Evolutionary conservation across 805 yeast genomes (phyloP).

Genomic region (Wickerhamiella sergipiensis): DNA sequence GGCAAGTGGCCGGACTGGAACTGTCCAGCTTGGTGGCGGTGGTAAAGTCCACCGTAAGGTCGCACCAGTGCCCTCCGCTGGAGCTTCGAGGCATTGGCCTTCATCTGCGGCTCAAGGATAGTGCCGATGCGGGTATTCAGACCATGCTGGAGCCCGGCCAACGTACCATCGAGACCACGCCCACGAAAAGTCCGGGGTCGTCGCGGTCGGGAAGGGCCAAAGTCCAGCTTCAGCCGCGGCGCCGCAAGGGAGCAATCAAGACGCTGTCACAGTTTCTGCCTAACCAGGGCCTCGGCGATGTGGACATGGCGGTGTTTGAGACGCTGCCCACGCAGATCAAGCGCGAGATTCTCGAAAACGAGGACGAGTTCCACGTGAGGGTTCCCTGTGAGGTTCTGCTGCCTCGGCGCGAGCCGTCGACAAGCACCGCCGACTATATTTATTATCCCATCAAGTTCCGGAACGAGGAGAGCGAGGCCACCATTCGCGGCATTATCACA

Average conservation of each 20-base stretch:
- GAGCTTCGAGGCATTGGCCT: constrained; percentile 74
- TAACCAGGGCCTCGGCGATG: constrained; percentile 21
- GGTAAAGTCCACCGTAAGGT: constrained; percentile 39
- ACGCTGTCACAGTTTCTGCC: constrained; percentile 14
- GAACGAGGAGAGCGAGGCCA: constrained; percentile 22
- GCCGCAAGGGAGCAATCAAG: constrained; percentile 9
- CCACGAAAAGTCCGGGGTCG: constrained; percentile 5
- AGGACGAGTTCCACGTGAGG: constrained; percentile 9
- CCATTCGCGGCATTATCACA: constrained; percentile 24
- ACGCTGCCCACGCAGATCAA: constrained; percentile 49
- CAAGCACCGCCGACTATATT: not conserved
- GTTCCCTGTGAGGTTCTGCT: constrained; percentile 2
- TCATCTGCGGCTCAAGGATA: constrained; percentile 39
- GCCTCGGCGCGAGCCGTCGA: not conserved
- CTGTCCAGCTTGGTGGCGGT: constrained; percentile 43
- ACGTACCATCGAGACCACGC: not conserved
- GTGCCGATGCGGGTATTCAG: constrained; percentile 5
- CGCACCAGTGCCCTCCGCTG: constrained; percentile 42
- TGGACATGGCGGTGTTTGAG: constrained; percentile 53
- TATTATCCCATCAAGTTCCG: constrained; percentile 26
- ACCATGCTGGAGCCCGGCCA: constrained; percentile 8
- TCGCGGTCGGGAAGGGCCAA: not conserved
- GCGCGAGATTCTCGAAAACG: constrained; percentile 5
- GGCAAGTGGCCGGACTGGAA: constrained; percentile 48
- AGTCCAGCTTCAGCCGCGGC: constrained; percentile 2